A percentile compares a stretch with the other conserved stretches of the same genome.
Evolutionary conservation across 495 filamentous ascomycete species (phyloP).

Genomic region (Haplographium delicatum): DNA sequence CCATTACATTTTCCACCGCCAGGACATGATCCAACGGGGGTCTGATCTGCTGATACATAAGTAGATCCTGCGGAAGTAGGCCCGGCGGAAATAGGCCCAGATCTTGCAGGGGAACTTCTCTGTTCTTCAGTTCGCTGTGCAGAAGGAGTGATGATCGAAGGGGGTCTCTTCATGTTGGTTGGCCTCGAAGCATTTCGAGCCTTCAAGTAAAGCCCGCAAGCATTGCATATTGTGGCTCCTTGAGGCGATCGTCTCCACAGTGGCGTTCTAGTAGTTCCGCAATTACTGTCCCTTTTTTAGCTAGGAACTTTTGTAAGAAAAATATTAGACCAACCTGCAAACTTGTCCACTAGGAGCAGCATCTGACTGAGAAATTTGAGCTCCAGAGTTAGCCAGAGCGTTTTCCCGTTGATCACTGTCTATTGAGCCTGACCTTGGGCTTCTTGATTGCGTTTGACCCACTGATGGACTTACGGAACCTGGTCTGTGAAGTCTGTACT

Average conservation of each 20-base stretch:
- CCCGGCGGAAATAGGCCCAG: constrained; percentile 27
- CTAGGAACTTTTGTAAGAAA: neutral
- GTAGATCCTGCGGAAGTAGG: constrained; percentile 49
- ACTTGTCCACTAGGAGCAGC: constrained; percentile 37
- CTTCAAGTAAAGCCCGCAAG: constrained; percentile 92
- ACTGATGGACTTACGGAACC: constrained; percentile 14
- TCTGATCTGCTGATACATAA: constrained; percentile 70
- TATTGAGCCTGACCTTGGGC: constrained; percentile 6
- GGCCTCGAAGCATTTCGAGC: constrained; percentile 86
- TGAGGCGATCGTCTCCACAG: constrained; percentile 92
- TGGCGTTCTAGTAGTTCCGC: constrained; percentile 85
- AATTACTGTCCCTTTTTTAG: constrained; percentile 66
- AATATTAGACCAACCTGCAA: constrained; percentile 42
- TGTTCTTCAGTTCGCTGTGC: constrained; percentile 28
- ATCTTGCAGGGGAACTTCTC: constrained; percentile 34
- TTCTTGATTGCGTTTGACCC: constrained; percentile 7
- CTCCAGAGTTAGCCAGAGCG: constrained; percentile 6
- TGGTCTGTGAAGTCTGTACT: constrained; percentile 6
- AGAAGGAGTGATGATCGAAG: constrained; percentile 5
- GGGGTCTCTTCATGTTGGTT: constrained; percentile 72
- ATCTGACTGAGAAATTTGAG: constrained; percentile 2
- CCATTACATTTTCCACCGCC: constrained; percentile 95
- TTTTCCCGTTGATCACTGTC: constrained; percentile 14
- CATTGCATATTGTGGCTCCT: constrained; percentile 95
- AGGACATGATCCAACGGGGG: constrained; percentile 78